These are phyloP conservation scores for Paramecium biaurelia DNA, from an alignment of 73 alveolate species.

Conservation along the genomic window DNA sequence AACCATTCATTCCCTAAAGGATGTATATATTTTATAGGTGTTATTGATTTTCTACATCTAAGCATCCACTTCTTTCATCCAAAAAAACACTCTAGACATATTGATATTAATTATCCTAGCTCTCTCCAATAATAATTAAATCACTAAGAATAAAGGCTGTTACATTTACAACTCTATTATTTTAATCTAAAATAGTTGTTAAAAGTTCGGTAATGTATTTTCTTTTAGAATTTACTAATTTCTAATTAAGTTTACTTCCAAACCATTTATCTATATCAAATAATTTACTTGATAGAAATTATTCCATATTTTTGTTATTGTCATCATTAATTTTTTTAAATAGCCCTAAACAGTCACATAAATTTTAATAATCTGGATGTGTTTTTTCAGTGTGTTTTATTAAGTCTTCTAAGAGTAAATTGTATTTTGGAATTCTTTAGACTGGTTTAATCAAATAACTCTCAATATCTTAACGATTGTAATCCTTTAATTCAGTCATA, in stretches of 20 bases:
- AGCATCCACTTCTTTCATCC: constrained; percentile 27
- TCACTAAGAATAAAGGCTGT: background rate
- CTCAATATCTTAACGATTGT: background rate
- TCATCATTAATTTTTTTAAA: background rate
- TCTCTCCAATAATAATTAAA: constrained; percentile 9
- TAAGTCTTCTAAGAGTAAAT: background rate
- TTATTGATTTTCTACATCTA: background rate
- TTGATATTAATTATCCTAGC: background rate
- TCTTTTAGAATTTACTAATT: constrained; percentile 32
- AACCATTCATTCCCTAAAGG: background rate
- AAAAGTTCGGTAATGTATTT: background rate
- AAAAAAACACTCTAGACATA: background rate
- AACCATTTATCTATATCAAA: background rate
- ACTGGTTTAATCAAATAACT: constrained; percentile 34
- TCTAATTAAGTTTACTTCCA: background rate
- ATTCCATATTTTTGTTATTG: background rate
- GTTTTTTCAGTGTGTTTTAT: background rate
- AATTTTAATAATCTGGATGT: background rate
- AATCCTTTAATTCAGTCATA: background rate
- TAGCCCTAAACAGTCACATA: background rate
- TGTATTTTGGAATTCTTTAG: constrained; percentile 41
- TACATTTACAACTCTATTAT: background rate
- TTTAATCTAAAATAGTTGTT: background rate
- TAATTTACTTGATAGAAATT: background rate
- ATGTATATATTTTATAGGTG: background rate